These are phyloP conservation scores for Mycosphaerella sp. DNA, from an alignment of 2,329 filamentous ascomycete species.

Conservation along the genomic window DNA sequence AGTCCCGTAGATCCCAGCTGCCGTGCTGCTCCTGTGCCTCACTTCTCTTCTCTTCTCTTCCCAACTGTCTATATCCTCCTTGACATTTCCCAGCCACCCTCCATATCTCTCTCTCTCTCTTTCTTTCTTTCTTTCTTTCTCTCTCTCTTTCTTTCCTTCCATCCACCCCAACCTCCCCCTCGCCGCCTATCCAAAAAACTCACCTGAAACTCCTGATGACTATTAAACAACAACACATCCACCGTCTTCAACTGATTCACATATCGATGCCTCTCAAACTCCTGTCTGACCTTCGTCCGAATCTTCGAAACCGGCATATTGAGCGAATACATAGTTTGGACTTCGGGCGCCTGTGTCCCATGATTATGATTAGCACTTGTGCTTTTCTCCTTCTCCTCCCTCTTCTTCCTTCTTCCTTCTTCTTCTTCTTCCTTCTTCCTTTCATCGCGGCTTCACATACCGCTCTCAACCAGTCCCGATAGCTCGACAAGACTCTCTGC, in stretches of 20 bases:
- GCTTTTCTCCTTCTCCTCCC: background rate
- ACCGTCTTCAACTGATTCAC: conserved; percentile 83
- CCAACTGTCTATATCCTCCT: background rate
- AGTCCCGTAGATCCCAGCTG: background rate
- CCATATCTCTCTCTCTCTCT: background rate
- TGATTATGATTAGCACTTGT: conserved; percentile 1
- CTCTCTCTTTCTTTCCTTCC: background rate
- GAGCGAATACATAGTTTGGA: conserved; percentile 95
- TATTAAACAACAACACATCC: conserved; percentile 85
- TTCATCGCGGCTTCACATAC: conserved; percentile 51
- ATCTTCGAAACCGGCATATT: conserved; percentile 80
- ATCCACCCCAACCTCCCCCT: background rate
- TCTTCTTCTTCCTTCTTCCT: too few relatives aligned
- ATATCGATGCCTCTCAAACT: conserved; percentile 93
- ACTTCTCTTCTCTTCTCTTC: background rate
- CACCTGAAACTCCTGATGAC: conserved; percentile 91
- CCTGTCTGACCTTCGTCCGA: conserved; percentile 89
- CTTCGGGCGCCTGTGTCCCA: conserved; percentile 71
- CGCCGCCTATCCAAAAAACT: conserved; percentile 17
- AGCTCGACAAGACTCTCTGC: conserved; percentile 76
- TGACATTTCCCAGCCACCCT: too few relatives aligned
- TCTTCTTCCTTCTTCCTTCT: too few relatives aligned
- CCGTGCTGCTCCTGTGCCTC: background rate
- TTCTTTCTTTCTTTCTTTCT: conserved; percentile 1
- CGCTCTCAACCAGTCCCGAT: conserved; percentile 92